Evolutionary conservation across 2,329 filamentous ascomycete species (phyloP).

Genomic region (Alternaria gaisen): DNA sequence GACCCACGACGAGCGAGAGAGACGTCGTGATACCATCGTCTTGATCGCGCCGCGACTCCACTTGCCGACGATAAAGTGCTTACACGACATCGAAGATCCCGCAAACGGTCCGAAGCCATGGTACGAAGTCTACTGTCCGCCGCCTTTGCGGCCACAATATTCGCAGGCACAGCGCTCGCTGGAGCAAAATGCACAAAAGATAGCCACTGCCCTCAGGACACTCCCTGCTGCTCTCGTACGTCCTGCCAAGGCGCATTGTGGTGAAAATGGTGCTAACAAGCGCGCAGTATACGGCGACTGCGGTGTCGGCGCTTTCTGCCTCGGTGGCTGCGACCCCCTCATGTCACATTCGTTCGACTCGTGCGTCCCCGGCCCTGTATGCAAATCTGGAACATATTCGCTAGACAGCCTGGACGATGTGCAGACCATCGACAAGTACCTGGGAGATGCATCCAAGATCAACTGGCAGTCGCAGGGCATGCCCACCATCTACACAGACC

Average conservation of each 20-base stretch:
- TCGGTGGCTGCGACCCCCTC: constrained; percentile 91
- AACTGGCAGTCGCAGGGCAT: constrained; percentile 92
- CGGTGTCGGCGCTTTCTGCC: constrained; percentile 91
- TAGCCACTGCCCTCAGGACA: constrained; percentile 72
- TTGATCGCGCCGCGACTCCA: constrained; percentile 40
- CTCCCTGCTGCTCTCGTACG: constrained; percentile 55
- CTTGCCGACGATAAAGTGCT: constrained; percentile 20
- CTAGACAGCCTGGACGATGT: constrained; percentile 78
- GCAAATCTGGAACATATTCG: constrained; percentile 75
- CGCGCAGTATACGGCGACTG: constrained; percentile 85
- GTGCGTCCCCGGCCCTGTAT: constrained; percentile 85
- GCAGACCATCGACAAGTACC: constrained; percentile 78
- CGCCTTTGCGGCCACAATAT: constrained; percentile 39
- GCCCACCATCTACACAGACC: constrained; percentile 71
- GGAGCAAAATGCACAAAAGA: constrained; percentile 54
- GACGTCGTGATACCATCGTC: constrained; percentile 6
- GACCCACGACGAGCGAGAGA: constrained; percentile 5
- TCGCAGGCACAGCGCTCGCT: constrained; percentile 38
- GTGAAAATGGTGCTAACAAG: constrained; percentile 31
- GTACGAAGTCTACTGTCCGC: constrained; percentile 40
- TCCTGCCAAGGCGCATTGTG: constrained; percentile 5
- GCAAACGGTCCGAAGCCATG: constrained; percentile 36
- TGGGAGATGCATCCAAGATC: constrained; percentile 79
- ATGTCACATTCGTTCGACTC: constrained; percentile 84
- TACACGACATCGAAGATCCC: constrained; percentile 40